These are phyloP conservation scores for Calonectria honghensis DNA, from an alignment of 2,329 filamentous ascomycete species.

Conservation along the genomic window DNA sequence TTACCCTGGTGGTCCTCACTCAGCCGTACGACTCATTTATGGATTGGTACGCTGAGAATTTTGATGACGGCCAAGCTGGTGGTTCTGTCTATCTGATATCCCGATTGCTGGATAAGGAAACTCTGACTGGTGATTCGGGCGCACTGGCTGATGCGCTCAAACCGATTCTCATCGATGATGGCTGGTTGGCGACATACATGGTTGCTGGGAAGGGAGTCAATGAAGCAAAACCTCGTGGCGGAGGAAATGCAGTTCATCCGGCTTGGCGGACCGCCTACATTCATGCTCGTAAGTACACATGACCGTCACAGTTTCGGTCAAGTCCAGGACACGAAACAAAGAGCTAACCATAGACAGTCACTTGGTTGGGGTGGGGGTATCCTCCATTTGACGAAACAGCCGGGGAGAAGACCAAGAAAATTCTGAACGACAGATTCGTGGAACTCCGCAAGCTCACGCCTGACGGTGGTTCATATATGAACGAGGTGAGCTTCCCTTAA, in stretches of 20 bases:
- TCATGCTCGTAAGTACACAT: not conserved
- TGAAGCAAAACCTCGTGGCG: slow-evolving; percentile 1
- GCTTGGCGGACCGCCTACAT: not conserved
- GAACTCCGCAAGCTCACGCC: not conserved
- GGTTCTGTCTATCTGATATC: slow-evolving; percentile 11
- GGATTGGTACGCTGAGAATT: slow-evolving; percentile 16
- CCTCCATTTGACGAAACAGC: not conserved
- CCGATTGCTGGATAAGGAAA: not conserved
- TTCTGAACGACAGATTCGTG: not conserved
- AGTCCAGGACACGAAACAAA: no score
- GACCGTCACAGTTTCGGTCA: not conserved
- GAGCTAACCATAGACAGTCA: not conserved
- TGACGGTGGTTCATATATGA: slow-evolving; percentile 5
- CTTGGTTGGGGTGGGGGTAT: slow-evolving; percentile 1
- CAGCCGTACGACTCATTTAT: slow-evolving; percentile 19
- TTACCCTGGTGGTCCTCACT: not conserved
- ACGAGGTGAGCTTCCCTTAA: not conserved
- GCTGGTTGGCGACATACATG: slow-evolving; percentile 6
- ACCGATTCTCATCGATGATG: not conserved
- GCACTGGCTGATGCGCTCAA: not conserved
- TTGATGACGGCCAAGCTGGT: slow-evolving; percentile 2
- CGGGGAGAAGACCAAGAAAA: not conserved
- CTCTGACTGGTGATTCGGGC: not conserved
- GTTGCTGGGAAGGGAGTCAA: slow-evolving; percentile 11
- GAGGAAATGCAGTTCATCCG: slow-evolving; percentile 5